These are phyloP conservation scores for Ensete ventricosum DNA, from an alignment of 176 grass and related monocot genomes.

Conservation along the genomic window DNA sequence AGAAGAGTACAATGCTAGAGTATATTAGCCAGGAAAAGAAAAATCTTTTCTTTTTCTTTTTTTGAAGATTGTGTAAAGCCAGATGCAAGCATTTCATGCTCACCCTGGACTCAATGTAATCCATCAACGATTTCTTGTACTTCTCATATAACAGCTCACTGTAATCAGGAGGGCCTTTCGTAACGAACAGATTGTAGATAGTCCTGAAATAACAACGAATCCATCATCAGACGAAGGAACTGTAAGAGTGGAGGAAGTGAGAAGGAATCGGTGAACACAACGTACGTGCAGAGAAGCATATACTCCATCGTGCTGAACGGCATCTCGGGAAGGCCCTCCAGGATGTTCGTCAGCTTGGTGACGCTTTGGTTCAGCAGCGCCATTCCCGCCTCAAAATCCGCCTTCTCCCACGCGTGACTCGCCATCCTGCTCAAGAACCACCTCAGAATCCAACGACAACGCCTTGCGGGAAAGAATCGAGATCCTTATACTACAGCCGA, in stretches of 20 bases:
- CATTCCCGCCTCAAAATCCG: constrained; percentile 88
- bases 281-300: constrained; percentile 96
- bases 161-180: constrained; percentile 70
- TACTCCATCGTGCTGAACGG: constrained; percentile 79
- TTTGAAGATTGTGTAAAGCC: background rate
- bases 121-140: constrained; percentile 62
- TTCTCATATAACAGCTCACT: constrained; percentile 84
- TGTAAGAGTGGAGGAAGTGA: background rate
- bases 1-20: background rate
- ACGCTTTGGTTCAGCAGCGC: constrained; percentile 74
- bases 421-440: constrained; percentile 27
- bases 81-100: constrained; percentile 1
- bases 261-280: background rate
- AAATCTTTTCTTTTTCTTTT: background rate
- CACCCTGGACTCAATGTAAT: constrained; percentile 68
- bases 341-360: constrained; percentile 80
- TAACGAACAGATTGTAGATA: constrained; percentile 92
- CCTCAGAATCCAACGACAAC: too few species aligned
- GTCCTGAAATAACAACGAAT: constrained; percentile 37
- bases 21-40: background rate
- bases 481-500: too few species aligned
- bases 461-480: too few species aligned
- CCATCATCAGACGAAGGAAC: background rate
- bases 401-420: constrained; percentile 58
- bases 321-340: constrained; percentile 56